Conservation (phyloP, 257 asterid genomes). For the Capsicum pubescens region DNA sequence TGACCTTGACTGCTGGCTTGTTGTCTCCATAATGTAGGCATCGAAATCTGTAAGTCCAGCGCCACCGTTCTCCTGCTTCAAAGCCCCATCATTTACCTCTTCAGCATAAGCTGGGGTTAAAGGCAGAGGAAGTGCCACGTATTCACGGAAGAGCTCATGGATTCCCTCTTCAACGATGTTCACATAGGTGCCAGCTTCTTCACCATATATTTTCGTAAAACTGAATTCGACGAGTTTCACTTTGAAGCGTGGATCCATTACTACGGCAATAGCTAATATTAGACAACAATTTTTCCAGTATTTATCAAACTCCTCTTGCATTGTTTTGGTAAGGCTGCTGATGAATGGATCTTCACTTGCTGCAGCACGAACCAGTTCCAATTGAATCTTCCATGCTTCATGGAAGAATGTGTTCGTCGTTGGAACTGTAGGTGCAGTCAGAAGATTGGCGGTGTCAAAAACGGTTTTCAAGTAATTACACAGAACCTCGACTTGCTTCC, state of each 20-base stretch:
- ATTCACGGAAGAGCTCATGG: slow-evolving; percentile 85
- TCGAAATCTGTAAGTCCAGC: slow-evolving; percentile 82
- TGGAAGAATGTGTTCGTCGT: slow-evolving; percentile 88
- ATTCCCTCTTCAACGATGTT: slow-evolving; percentile 80
- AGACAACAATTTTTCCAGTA: slow-evolving; percentile 88
- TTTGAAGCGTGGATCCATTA: slow-evolving; percentile 96
- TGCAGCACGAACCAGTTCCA: slow-evolving; percentile 79
- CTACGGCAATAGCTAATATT: slow-evolving; percentile 84
- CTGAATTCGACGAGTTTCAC: slow-evolving; percentile 91
- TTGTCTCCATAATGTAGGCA: slow-evolving; percentile 71
- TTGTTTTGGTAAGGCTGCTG: slow-evolving; percentile 59
- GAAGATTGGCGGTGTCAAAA: slow-evolving; percentile 75
- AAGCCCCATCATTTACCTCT: slow-evolving; percentile 53
- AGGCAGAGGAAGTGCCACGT: slow-evolving; percentile 67
- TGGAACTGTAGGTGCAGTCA: slow-evolving; percentile 56
- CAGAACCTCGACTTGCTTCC: slow-evolving; percentile 77
- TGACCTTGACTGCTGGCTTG: slow-evolving; percentile 72
- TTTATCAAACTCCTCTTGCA: slow-evolving; percentile 78
- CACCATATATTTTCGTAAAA: slow-evolving; percentile 79
- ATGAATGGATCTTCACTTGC: slow-evolving; percentile 68
- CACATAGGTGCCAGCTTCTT: slow-evolving; percentile 63
- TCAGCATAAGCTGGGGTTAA: slow-evolving; percentile 61
- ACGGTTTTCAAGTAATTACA: slow-evolving; percentile 69
- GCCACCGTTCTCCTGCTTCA: slow-evolving; percentile 55
- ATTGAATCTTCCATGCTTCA: slow-evolving; percentile 95